Percentiles rank a stretch among this genome's conserved stretches.
Evolutionary conservation across 305 asterid genomes (phyloP).

Genomic region (Fraxinus albicans): DNA sequence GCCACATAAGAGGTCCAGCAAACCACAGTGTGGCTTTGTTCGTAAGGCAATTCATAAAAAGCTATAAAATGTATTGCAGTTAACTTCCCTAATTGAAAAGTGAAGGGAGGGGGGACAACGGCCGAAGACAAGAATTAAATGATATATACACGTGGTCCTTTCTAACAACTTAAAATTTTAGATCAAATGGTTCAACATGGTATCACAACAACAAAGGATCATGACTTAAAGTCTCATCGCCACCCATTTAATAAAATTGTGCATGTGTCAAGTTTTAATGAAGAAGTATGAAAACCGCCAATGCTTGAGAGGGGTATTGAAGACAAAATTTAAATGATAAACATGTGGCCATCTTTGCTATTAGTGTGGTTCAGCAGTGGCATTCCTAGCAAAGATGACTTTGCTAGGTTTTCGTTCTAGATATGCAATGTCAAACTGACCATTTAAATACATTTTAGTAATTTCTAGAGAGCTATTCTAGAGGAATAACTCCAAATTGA

Average conservation of each 20-base stretch:
- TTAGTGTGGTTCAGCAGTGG: background rate
- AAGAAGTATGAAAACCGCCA: background rate
- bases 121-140: background rate
- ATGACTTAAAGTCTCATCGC: background rate
- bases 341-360: background rate
- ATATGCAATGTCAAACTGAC: slow-evolving; percentile 6
- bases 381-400: background rate
- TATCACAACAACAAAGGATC: background rate
- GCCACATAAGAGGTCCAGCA: slow-evolving; percentile 4
- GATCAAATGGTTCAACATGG: background rate
- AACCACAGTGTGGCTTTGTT: slow-evolving; percentile 16
- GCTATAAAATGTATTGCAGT: background rate
- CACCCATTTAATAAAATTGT: background rate
- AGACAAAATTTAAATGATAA: background rate
- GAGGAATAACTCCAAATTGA: background rate
- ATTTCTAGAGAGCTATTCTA: background rate
- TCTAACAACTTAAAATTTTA: background rate
- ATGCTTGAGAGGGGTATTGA: background rate
- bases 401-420: background rate
- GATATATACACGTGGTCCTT: background rate
- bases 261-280: background rate
- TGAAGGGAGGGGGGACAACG: background rate
- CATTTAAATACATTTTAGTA: slow-evolving; percentile 1
- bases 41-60: slow-evolving; percentile 1
- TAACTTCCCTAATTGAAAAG: background rate